Percentiles rank a stretch among this genome's conserved stretches.
Conservation (phyloP, 768 basidiomycete species). For the Cystofilobasidium macerans region DNA sequence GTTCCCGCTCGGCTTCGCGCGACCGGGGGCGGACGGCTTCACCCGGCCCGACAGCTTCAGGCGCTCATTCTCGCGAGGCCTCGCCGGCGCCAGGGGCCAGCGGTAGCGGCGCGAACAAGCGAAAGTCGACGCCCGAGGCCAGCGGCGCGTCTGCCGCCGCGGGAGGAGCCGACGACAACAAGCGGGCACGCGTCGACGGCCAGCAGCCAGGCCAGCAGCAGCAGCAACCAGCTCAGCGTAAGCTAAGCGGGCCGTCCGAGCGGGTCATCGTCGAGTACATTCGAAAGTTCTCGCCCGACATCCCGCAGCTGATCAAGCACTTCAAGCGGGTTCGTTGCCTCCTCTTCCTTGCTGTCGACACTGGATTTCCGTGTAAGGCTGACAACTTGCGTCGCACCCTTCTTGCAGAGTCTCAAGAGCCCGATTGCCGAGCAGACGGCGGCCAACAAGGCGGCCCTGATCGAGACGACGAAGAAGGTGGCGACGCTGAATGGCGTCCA, state of each 20-base stretch:
- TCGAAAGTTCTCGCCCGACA: slow-evolving; percentile 2
- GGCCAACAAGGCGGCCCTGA: slow-evolving; percentile 20
- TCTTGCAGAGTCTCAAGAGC: slow-evolving; percentile 9
- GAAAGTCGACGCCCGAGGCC: slow-evolving; percentile 19
- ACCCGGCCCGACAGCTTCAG: not conserved
- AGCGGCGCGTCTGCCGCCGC: too few relatives aligned
- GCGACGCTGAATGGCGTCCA: slow-evolving; percentile 1
- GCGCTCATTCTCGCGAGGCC: not conserved
- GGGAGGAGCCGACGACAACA: not conserved
- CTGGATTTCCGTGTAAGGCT: too few relatives aligned
- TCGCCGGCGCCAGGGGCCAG: not conserved
- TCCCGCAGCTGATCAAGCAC: slow-evolving; percentile 21
- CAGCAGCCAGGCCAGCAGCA: too few relatives aligned
- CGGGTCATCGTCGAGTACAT: slow-evolving; percentile 20
- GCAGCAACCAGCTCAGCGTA: not conserved
- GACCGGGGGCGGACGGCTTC: slow-evolving; percentile 2
- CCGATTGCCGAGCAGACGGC: slow-evolving; percentile 6
- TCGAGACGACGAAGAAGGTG: slow-evolving; percentile 16
- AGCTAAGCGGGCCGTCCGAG: slow-evolving; percentile 11
- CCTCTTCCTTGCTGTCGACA: not conserved
- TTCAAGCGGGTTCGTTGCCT: slow-evolving; percentile 17
- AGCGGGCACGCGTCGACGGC: not conserved
- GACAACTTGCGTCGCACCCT: not conserved
- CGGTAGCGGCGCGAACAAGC: slow-evolving; percentile 3
- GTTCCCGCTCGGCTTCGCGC: not conserved